A percentile compares a stretch with the other conserved stretches of the same genome.
Conservation (phyloP, 495 filamentous ascomycete genomes). For the Evansstolkia leycettana region DNA sequence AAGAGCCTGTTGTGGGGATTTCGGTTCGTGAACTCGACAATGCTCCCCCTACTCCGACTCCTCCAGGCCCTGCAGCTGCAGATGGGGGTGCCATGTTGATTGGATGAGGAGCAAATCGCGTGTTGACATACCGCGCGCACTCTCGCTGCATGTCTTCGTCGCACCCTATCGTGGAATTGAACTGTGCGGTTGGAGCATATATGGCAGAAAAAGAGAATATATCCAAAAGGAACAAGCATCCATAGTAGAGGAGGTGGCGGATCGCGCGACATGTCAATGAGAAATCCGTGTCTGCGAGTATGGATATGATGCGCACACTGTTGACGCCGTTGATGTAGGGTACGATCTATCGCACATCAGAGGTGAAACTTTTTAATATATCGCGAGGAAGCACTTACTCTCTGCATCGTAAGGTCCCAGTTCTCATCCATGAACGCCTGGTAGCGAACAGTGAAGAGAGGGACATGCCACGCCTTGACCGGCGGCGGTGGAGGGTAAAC, state of each 20-base stretch:
- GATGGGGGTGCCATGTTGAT: slow-evolving; percentile 13
- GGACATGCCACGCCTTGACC: slow-evolving; percentile 79
- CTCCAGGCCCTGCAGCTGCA: slow-evolving; percentile 6
- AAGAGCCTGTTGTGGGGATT: slow-evolving; percentile 6
- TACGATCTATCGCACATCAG: slow-evolving; percentile 38
- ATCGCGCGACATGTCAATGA: slow-evolving; percentile 74
- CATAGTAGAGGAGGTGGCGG: slow-evolving; percentile 81
- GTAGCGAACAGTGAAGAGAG: slow-evolving; percentile 75
- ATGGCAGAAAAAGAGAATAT: slow-evolving; percentile 87
- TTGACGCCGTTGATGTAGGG: slow-evolving; percentile 83
- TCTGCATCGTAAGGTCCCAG: slow-evolving; percentile 84
- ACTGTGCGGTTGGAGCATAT: slow-evolving; percentile 71
- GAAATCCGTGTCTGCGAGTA: slow-evolving; percentile 72
- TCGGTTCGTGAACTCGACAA: slow-evolving; percentile 13
- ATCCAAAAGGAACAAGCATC: slow-evolving; percentile 75
- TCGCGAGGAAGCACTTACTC: slow-evolving; percentile 32
- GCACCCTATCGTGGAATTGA: slow-evolving; percentile 59
- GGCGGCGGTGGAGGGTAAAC: slow-evolving; percentile 64
- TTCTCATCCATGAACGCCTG: slow-evolving; percentile 64
- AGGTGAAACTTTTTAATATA: too few relatives aligned
- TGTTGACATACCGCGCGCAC: slow-evolving; percentile 69
- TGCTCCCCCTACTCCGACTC: slow-evolving; percentile 3
- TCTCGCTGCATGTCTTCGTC: slow-evolving; percentile 65
- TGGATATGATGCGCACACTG: slow-evolving; percentile 72
- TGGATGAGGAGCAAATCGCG: slow-evolving; percentile 20